Conservation (phyloP, 1,139 yeast species). For the Suhomyces coccinellae region DNA sequence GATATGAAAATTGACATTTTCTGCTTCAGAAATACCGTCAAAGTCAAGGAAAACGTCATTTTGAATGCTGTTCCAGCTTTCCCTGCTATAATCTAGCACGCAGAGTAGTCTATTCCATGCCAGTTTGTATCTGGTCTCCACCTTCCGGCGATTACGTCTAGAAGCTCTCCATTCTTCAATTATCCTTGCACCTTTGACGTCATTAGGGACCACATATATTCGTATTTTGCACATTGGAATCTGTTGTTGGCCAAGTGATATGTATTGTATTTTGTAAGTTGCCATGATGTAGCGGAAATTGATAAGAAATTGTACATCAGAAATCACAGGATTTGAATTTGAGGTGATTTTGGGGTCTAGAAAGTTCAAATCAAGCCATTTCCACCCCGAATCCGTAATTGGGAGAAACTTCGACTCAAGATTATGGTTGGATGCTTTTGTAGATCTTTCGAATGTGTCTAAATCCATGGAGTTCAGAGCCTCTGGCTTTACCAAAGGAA, state of each 20-base stretch:
- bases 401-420: not conserved
- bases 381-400: constrained; percentile 36
- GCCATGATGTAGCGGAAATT: constrained; percentile 41
- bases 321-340: constrained; percentile 28
- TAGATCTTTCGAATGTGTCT: no score
- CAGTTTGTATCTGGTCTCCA: constrained; percentile 29
- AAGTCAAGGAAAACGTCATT: constrained; percentile 2
- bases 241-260: constrained; percentile 7
- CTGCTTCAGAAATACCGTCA: not conserved
- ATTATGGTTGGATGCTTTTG: not conserved
- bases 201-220: constrained; percentile 51
- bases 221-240: constrained; percentile 37
- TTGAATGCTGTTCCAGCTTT: constrained; percentile 17
- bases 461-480: no score
- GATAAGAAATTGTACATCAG: constrained; percentile 42
- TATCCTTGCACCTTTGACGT: constrained; percentile 37
- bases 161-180: constrained; percentile 35
- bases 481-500: not conserved
- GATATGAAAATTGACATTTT: constrained; percentile 28
- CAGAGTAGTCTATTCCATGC: constrained; percentile 35
- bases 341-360: constrained; percentile 17
- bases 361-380: constrained; percentile 45
- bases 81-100: constrained; percentile 39
- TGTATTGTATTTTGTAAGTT: constrained; percentile 37
- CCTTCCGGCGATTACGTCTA: constrained; percentile 7